Conservation (phyloP, 495 filamentous ascomycete species). For the Entonaema liquescens region DNA sequence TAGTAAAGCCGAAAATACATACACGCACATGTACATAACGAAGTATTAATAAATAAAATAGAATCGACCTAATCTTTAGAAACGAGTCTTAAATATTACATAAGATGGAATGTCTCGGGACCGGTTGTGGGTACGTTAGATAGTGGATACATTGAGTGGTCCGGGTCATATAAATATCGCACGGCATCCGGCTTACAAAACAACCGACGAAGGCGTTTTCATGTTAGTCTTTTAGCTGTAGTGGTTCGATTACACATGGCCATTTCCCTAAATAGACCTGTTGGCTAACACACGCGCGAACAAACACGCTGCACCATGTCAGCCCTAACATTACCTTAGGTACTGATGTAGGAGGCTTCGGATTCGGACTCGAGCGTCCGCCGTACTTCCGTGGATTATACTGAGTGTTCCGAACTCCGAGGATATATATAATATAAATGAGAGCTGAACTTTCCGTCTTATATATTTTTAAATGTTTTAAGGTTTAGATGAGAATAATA, state of each 20-base stretch:
- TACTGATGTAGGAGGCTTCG: conserved; percentile 13
- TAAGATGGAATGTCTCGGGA: not conserved
- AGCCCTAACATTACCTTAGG: not conserved
- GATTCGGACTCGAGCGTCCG: conserved; percentile 27
- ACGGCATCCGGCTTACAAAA: not conserved
- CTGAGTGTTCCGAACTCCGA: conserved; percentile 20
- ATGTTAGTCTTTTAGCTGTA: not conserved
- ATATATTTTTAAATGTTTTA: not conserved
- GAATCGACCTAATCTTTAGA: no score
- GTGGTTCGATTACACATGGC: not conserved
- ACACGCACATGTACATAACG: no score
- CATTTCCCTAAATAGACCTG: not conserved
- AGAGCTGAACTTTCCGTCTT: not conserved
- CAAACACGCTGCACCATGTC: not conserved
- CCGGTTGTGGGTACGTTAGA: not conserved
- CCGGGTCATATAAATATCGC: not conserved
- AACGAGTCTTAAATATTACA: not conserved
- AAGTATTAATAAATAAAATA: no score
- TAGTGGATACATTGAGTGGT: not conserved
- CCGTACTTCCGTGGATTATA: conserved; percentile 5
- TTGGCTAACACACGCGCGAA: not conserved
- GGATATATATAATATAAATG: not conserved
- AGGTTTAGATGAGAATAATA: not conserved
- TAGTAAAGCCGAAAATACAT: not conserved
- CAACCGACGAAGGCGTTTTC: not conserved